A percentile compares a stretch with the other conserved stretches of the same genome.
These are phyloP conservation scores for Trametes maxima DNA, from an alignment of 768 basidiomycete species.

Conservation along the genomic window DNA sequence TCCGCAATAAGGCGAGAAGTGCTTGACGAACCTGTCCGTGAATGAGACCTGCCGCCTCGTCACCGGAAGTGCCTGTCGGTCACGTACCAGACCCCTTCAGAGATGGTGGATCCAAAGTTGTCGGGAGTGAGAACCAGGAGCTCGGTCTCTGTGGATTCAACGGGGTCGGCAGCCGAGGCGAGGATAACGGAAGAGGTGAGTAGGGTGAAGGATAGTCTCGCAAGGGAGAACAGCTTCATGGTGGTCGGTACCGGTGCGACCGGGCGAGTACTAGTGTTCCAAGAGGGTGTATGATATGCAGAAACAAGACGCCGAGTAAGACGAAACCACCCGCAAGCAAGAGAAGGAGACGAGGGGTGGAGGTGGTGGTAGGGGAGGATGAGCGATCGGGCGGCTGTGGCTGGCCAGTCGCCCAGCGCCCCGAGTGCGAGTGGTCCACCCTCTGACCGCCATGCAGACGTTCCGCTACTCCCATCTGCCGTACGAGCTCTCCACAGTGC, in stretches of 20 bases:
- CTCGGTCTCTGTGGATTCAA: constrained; percentile 29
- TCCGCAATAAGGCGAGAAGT: constrained; percentile 83
- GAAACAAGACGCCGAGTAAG: not conserved
- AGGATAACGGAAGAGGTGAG: constrained; percentile 30
- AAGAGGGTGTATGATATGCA: constrained; percentile 2
- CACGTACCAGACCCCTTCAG: constrained; percentile 63
- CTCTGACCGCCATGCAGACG: constrained; percentile 52
- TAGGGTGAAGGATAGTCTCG: constrained; percentile 28
- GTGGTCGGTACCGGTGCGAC: not conserved
- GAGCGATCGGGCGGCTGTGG: constrained; percentile 5
- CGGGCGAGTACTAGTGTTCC: not conserved
- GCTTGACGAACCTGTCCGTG: constrained; percentile 70
- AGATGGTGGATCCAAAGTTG: constrained; percentile 55
- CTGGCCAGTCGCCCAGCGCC: not conserved
- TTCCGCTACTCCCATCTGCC: constrained; percentile 59
- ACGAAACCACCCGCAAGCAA: not conserved
- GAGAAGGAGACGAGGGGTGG: not conserved
- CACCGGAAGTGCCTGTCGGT: not conserved
- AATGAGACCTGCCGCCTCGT: not conserved
- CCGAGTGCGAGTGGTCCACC: no score
- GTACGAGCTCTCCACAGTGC: constrained; percentile 42
- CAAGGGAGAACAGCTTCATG: constrained; percentile 20
- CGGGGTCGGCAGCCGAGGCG: constrained; percentile 28
- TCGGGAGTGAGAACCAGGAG: constrained; percentile 53
- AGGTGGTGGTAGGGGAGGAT: not conserved